phyloP scores from a whole-genome alignment of 371 early-diverging fungal genomes.

The Parasitella parasitica region DNA sequence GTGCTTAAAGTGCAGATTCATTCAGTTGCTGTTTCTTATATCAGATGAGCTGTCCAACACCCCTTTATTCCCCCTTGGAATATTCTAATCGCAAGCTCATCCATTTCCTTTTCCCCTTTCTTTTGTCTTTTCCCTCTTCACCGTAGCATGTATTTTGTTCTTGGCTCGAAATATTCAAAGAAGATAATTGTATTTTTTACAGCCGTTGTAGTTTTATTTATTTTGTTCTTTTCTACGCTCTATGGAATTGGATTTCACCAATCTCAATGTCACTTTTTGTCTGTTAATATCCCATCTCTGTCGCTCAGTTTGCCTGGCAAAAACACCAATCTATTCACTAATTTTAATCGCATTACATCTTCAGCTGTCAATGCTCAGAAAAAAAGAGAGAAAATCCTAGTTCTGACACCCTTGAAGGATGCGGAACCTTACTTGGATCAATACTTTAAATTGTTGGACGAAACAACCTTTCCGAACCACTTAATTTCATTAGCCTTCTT shows the following conservation, averaged over 20 bases:
- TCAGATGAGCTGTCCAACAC: too few relatives aligned
- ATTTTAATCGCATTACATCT: slow-evolving; percentile 7
- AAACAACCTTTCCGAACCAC: slow-evolving; percentile 52
- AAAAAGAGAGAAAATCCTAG: slow-evolving; percentile 40
- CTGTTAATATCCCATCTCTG: slow-evolving; percentile 3
- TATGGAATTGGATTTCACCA: neutral
- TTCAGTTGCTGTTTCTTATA: too few relatives aligned
- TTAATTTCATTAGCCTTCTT: slow-evolving; percentile 58
- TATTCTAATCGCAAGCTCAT: neutral
- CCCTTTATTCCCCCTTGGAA: neutral
- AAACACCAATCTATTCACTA: neutral
- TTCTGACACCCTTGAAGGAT: slow-evolving; percentile 60
- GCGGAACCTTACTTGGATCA: slow-evolving; percentile 54
- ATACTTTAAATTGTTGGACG: slow-evolving; percentile 58
- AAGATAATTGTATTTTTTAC: neutral
- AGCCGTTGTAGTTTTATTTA: neutral
- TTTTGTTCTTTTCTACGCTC: neutral
- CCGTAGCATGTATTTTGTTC: neutral
- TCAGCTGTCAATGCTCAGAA: neutral
- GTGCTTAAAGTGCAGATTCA: too few relatives aligned
- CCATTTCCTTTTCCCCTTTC: neutral
- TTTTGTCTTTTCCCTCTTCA: neutral
- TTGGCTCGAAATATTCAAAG: neutral
- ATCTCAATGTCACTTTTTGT: neutral
- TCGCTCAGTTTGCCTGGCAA: neutral